Conservation (phyloP, 805 yeast genomes). For the Maudiozyma serrabonitensis region DNA sequence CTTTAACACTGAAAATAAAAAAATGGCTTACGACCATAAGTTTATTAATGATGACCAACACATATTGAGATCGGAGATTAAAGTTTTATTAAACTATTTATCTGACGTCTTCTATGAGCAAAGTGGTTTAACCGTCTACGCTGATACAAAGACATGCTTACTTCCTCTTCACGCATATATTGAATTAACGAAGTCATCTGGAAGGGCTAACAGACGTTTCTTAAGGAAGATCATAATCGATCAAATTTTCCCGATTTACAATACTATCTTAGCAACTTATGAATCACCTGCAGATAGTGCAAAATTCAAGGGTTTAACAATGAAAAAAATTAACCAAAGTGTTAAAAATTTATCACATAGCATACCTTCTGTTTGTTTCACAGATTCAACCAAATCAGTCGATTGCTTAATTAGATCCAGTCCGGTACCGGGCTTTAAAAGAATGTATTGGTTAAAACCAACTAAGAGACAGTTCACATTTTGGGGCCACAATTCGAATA, state of each 20-base stretch:
- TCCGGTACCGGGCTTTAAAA: conserved; percentile 24
- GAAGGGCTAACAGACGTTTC: conserved; percentile 11
- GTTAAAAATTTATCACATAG: conserved; percentile 11
- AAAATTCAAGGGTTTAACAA: conserved; percentile 12
- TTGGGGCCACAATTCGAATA: conserved; percentile 18
- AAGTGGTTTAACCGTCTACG: conserved; percentile 16
- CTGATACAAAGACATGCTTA: conserved; percentile 10
- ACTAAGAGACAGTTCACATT: conserved; percentile 17
- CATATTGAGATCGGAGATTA: conserved; percentile 13
- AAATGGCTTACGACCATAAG: conserved; percentile 15
- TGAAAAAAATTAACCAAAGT: conserved; percentile 7
- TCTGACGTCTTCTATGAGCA: conserved; percentile 17
- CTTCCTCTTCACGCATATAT: conserved; percentile 23
- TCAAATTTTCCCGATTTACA: conserved; percentile 19
- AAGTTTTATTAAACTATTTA: conserved; percentile 14
- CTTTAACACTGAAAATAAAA: conserved; percentile 12
- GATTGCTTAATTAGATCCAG: conserved; percentile 22
- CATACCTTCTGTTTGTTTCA: conserved; percentile 17
- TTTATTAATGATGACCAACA: conserved; percentile 23
- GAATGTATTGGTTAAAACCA: conserved; percentile 28
- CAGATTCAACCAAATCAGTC: conserved; percentile 12
- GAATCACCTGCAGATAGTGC: conserved; percentile 9
- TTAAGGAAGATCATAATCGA: conserved; percentile 14
- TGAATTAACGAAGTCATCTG: conserved; percentile 13
- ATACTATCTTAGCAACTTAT: conserved; percentile 13